phyloP scores from a whole-genome alignment of 306 rosid genomes.

The Cercis canadensis region DNA sequence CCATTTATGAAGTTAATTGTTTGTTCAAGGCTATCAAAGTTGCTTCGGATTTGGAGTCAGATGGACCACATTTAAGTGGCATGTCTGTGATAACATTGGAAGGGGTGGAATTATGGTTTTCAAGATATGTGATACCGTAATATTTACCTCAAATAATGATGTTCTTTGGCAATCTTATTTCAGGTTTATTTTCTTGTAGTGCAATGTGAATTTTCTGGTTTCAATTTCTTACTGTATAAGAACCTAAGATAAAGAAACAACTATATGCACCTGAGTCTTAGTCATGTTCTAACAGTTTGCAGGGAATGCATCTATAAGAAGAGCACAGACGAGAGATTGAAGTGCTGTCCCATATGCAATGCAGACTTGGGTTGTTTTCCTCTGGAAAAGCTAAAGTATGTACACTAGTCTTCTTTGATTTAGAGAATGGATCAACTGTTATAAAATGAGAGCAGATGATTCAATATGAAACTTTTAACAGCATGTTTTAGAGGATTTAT shows the following conservation, averaged over 20 bases:
- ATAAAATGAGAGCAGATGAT: too few relatives aligned
- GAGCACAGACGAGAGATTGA: slow-evolving; percentile 44
- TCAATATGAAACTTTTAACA: too few relatives aligned
- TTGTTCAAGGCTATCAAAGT: slow-evolving; percentile 78
- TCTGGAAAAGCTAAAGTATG: slow-evolving; percentile 63
- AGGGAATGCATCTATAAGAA: slow-evolving; percentile 66
- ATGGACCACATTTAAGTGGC: slow-evolving; percentile 73
- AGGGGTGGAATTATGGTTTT: slow-evolving; percentile 59
- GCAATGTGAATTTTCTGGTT: too few relatives aligned
- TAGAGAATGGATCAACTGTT: too few relatives aligned
- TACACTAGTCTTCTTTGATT: slow-evolving; percentile 11
- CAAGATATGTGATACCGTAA: slow-evolving; percentile 10
- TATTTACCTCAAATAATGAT: slow-evolving; percentile 31
- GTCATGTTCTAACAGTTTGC: slow-evolving; percentile 86
- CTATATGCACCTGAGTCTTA: too few relatives aligned
- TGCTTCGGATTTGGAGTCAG: slow-evolving; percentile 75
- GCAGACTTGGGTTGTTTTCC: slow-evolving; percentile 63
- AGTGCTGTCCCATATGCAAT: slow-evolving; percentile 66
- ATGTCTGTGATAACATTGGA: slow-evolving; percentile 76
- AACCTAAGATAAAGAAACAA: too few relatives aligned
- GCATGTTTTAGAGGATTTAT: too few relatives aligned
- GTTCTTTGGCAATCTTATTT: slow-evolving; percentile 41
- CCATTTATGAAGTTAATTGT: slow-evolving; percentile 33
- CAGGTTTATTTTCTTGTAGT: slow-evolving; percentile 94
- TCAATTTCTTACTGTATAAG: too few relatives aligned